These are phyloP conservation scores for Clitoria ternatea DNA, from an alignment of 306 rosid species.

Conservation along the genomic window DNA sequence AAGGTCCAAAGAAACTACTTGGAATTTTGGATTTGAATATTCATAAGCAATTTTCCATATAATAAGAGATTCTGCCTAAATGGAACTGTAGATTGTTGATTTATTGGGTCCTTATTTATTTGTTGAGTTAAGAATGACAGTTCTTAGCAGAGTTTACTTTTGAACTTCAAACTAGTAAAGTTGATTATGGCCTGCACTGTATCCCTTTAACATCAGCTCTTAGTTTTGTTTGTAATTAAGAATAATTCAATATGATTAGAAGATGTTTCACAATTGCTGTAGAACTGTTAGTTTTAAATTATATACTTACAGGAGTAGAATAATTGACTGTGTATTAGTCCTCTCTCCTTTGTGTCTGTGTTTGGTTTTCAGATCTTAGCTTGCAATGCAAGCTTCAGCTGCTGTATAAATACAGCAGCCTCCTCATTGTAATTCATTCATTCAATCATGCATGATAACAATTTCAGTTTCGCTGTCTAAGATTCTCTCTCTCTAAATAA, in stretches of 20 bases:
- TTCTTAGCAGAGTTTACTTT: background rate
- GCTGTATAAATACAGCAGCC: too few relatives aligned
- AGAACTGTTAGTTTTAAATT: background rate
- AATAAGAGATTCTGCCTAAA: background rate
- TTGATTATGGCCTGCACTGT: background rate
- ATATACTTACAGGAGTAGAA: too few relatives aligned
- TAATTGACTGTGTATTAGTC: too few relatives aligned
- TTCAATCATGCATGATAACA: too few relatives aligned
- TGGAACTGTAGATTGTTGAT: background rate
- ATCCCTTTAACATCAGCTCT: background rate
- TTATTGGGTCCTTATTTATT: background rate
- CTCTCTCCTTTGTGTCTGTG: too few relatives aligned
- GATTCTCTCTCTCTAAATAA: too few relatives aligned
- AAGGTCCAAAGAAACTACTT: background rate
- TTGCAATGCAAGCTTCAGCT: too few relatives aligned
- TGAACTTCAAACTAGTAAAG: background rate
- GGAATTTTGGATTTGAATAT: background rate
- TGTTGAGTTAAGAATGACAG: background rate
- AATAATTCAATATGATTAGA: background rate
- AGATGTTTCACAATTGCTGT: background rate
- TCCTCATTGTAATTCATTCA: too few relatives aligned
- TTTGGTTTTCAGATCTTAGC: too few relatives aligned
- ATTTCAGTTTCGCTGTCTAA: too few relatives aligned
- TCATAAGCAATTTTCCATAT: background rate
- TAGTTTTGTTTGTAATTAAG: background rate